phyloP scores from a whole-genome alignment of 176 grass and related monocot species.

The Juncus inflexus region DNA sequence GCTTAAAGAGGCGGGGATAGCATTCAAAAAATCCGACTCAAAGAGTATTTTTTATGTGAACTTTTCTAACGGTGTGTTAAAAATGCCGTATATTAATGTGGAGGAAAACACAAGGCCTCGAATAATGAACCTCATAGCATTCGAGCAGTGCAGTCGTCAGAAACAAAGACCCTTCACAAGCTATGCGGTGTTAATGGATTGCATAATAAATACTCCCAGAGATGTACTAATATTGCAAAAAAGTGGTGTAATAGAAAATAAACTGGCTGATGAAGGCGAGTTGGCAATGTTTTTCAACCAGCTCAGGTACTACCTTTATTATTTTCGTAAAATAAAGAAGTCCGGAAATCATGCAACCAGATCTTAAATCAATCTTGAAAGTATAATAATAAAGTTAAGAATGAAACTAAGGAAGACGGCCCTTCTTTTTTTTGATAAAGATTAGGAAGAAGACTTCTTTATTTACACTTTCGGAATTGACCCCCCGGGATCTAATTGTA shows the following conservation, averaged over 20 bases:
- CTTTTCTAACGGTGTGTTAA: constrained; percentile 18
- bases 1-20: constrained; percentile 30
- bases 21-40: constrained; percentile 20
- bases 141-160: constrained; percentile 19
- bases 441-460: too few relatives aligned
- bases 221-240: constrained; percentile 26
- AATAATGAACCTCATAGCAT: constrained; percentile 27
- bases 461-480: too few relatives aligned
- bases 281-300: constrained; percentile 20
- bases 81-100: constrained; percentile 6
- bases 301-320: constrained; percentile 22
- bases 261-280: constrained; percentile 13
- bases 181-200: constrained; percentile 31
- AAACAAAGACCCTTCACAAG: constrained; percentile 19
- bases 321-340: neutral
- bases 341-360: too few relatives aligned
- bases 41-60: constrained; percentile 2
- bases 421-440: too few relatives aligned
- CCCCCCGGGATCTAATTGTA: too few relatives aligned
- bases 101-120: constrained; percentile 16
- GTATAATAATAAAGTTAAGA: too few relatives aligned
- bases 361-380: too few relatives aligned
- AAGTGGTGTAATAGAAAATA: constrained; percentile 23
- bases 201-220: constrained; percentile 20
- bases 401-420: too few relatives aligned